These are phyloP conservation scores for Cytospora paraplurivora DNA, from an alignment of 2,329 filamentous ascomycete species.

Conservation along the genomic window DNA sequence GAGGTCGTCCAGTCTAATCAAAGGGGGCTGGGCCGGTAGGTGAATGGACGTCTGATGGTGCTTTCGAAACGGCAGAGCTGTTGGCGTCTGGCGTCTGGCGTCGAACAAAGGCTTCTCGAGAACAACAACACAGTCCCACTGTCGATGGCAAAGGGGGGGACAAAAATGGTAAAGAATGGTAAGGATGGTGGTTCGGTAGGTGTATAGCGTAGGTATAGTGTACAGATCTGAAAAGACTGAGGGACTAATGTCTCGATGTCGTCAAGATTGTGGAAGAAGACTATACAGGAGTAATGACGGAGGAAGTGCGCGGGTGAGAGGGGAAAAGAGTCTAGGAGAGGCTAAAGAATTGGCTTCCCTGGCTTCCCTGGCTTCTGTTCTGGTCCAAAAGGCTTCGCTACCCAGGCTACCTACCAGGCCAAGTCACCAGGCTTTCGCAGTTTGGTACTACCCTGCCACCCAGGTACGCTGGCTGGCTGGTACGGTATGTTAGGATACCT, in stretches of 20 bases:
- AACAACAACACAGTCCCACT: conserved; percentile 5
- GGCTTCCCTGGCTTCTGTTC: conserved; percentile 16
- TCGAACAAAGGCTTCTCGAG: conserved; percentile 20
- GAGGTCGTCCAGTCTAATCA: conserved; percentile 19
- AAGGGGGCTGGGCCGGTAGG: conserved; percentile 17
- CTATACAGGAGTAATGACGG: conserved; percentile 10
- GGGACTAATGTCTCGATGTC: conserved; percentile 20
- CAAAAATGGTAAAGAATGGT: conserved; percentile 11
- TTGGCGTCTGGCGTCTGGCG: background rate
- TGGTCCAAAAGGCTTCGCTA: conserved; percentile 5
- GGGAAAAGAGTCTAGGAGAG: conserved; percentile 20
- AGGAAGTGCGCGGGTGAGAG: conserved; percentile 16
- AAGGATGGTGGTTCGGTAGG: conserved; percentile 14
- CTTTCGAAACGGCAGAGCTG: conserved; percentile 9
- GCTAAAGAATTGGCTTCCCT: conserved; percentile 19
- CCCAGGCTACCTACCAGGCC: background rate
- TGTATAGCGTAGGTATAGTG: background rate
- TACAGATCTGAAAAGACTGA: conserved; percentile 17
- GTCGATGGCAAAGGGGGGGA: conserved; percentile 1
- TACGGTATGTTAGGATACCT: background rate
- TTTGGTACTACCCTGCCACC: background rate
- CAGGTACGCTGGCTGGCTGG: too few species aligned
- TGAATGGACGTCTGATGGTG: conserved; percentile 5
- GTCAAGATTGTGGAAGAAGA: conserved; percentile 18
- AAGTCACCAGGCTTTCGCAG: background rate